Conservation (phyloP, 2,329 filamentous ascomycete genomes). For the Aspergillus intermedius region DNA sequence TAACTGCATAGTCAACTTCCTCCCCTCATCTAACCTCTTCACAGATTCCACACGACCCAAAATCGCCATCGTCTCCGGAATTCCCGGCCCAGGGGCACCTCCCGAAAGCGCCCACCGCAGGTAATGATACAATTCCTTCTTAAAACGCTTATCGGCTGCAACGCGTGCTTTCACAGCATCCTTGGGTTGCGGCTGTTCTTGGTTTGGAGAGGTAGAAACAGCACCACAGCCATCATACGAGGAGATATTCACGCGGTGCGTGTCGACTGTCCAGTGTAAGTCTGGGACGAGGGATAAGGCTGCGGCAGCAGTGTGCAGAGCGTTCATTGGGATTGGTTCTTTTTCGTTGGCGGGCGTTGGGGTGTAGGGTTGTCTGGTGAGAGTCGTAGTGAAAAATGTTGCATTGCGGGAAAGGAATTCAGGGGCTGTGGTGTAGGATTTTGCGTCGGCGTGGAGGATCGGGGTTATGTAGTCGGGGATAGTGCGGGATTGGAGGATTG, state of each 20-base stretch:
- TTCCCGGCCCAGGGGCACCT: slow-evolving; percentile 48
- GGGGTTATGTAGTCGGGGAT: slow-evolving; percentile 44
- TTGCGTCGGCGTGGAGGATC: slow-evolving; percentile 49
- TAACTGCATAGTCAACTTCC: slow-evolving; percentile 19
- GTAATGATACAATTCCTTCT: slow-evolving; percentile 48
- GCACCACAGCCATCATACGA: slow-evolving; percentile 24
- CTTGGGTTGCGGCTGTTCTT: slow-evolving; percentile 3
- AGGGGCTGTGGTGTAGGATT: slow-evolving; percentile 51
- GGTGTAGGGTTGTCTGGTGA: slow-evolving; percentile 21
- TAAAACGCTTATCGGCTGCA: slow-evolving; percentile 29
- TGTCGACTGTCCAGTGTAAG: slow-evolving; percentile 34
- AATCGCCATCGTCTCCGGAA: slow-evolving; percentile 49
- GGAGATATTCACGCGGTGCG: slow-evolving; percentile 35
- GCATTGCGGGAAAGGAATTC: slow-evolving; percentile 52
- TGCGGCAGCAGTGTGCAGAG: slow-evolving; percentile 40
- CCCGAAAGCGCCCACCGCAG: slow-evolving; percentile 52
- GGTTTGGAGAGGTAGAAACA: neutral
- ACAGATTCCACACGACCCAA: slow-evolving; percentile 49
- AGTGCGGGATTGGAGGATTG: slow-evolving; percentile 25
- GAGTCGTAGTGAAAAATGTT: slow-evolving; percentile 50
- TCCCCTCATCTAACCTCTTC: slow-evolving; percentile 38
- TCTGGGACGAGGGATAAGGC: slow-evolving; percentile 38
- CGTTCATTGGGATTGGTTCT: slow-evolving; percentile 23
- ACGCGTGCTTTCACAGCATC: slow-evolving; percentile 15
- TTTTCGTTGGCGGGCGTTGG: slow-evolving; percentile 6